phyloP scores from a whole-genome alignment of 2,329 filamentous ascomycete genomes.

The Stagonosporopsis cucurbitacearum region DNA sequence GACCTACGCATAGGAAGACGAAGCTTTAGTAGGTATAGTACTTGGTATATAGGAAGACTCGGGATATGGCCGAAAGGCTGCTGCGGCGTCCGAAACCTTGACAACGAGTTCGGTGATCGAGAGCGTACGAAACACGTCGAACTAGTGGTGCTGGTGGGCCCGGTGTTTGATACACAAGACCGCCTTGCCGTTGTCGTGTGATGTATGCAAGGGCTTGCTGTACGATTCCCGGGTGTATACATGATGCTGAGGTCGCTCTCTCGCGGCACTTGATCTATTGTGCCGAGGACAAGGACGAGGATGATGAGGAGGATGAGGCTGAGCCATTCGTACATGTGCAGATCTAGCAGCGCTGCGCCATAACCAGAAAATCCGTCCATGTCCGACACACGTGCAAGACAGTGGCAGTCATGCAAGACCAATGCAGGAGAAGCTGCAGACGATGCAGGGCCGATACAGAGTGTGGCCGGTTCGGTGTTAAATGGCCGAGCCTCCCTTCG shows the following conservation, averaged over 20 bases:
- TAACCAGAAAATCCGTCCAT: neutral
- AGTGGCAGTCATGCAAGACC: neutral
- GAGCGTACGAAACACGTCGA: neutral
- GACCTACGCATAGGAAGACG: neutral
- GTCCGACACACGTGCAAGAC: slow-evolving; percentile 5
- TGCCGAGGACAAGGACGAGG: too few species aligned
- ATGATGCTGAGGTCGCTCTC: neutral
- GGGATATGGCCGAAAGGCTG: neutral
- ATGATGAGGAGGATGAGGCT: neutral
- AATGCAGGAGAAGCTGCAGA: slow-evolving; percentile 16
- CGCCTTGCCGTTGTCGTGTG: slow-evolving; percentile 8
- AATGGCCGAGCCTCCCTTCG: slow-evolving; percentile 4
- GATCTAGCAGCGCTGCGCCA: neutral
- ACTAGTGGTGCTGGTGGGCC: slow-evolving; percentile 1
- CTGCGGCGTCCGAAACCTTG: neutral
- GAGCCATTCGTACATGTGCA: neutral
- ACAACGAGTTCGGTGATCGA: slow-evolving; percentile 2
- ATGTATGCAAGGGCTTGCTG: slow-evolving; percentile 12
- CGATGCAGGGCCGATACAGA: slow-evolving; percentile 11
- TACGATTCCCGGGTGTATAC: neutral
- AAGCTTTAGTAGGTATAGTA: neutral
- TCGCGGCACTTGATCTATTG: neutral
- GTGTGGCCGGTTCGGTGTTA: slow-evolving; percentile 2
- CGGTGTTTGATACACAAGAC: slow-evolving; percentile 10
- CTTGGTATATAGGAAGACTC: too few species aligned